Evolutionary conservation across 2,329 filamentous ascomycete genomes (phyloP).

Genomic region (Fusarium citri): DNA sequence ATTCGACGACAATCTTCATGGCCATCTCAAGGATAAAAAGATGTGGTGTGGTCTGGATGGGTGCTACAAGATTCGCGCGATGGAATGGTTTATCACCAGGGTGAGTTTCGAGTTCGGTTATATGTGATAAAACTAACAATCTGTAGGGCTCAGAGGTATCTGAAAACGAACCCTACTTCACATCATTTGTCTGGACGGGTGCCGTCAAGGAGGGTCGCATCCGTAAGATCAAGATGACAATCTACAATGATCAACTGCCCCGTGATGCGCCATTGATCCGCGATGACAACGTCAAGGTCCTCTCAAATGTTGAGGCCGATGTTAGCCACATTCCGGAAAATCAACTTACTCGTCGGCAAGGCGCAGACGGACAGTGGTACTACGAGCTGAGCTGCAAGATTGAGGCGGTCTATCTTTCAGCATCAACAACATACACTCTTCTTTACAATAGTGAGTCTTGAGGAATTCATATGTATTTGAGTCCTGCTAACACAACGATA

Average conservation of each 20-base stretch:
- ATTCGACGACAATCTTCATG: constrained; percentile 49
- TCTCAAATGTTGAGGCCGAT: constrained; percentile 56
- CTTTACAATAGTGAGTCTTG: constrained; percentile 54
- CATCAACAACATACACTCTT: constrained; percentile 57
- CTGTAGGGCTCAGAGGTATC: constrained; percentile 53
- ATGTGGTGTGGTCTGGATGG: constrained; percentile 54
- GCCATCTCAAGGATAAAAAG: constrained; percentile 48
- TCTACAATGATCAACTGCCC: constrained; percentile 51
- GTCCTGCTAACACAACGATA: constrained; percentile 28
- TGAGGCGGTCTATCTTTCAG: constrained; percentile 56
- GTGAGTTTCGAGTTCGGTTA: constrained; percentile 38
- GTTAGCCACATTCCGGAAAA: constrained; percentile 56
- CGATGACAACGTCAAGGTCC: constrained; percentile 52
- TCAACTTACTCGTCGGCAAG: constrained; percentile 49
- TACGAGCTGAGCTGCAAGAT: constrained; percentile 56
- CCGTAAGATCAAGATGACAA: constrained; percentile 50
- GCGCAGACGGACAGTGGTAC: constrained; percentile 54
- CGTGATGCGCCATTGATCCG: constrained; percentile 51
- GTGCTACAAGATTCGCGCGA: constrained; percentile 53
- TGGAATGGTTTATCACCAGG: constrained; percentile 59
- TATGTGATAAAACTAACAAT: constrained; percentile 4
- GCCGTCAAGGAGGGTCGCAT: constrained; percentile 51
- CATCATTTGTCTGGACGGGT: constrained; percentile 48
- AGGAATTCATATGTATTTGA: not conserved
- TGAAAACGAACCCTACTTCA: constrained; percentile 54